These are phyloP conservation scores for Clitoria ternatea DNA, from an alignment of 306 rosid species.

Conservation along the genomic window DNA sequence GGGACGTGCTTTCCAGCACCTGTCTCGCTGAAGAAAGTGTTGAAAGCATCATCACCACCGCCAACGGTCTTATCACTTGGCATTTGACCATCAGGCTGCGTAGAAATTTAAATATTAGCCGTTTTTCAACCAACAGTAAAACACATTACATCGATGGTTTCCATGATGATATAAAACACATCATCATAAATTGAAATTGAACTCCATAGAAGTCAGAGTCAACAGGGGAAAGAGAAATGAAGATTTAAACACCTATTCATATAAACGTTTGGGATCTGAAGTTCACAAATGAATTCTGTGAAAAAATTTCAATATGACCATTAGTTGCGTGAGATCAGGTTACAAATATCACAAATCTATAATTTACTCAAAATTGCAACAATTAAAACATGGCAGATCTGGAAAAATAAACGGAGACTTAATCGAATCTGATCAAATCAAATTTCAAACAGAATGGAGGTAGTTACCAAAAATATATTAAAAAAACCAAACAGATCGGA, in stretches of 20 bases:
- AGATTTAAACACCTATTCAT: too few relatives aligned
- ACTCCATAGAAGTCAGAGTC: too few relatives aligned
- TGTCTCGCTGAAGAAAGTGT: constrained; percentile 91
- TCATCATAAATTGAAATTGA: too few relatives aligned
- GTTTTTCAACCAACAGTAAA: too few relatives aligned
- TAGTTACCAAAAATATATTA: too few relatives aligned
- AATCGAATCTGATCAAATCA: too few relatives aligned
- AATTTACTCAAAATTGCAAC: background rate
- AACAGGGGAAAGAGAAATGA: too few relatives aligned
- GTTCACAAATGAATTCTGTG: background rate
- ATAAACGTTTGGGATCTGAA: too few relatives aligned
- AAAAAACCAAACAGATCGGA: background rate
- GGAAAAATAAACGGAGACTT: background rate
- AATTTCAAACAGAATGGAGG: background rate
- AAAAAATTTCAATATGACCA: too few relatives aligned
- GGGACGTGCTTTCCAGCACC: constrained; percentile 93
- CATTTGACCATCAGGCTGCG: constrained; percentile 93
- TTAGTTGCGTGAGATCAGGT: too few relatives aligned
- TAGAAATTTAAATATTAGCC: background rate
- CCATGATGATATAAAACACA: too few relatives aligned
- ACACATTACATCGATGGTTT: too few relatives aligned
- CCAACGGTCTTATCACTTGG: constrained; percentile 81
- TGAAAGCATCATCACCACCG: constrained; percentile 88
- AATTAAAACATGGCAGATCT: background rate
- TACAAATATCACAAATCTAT: background rate